A percentile compares a stretch with the other conserved stretches of the same genome.
These are phyloP conservation scores for Thermomucor indicae-seudaticae DNA, from an alignment of 371 early-diverging fungal species.

Conservation along the genomic window DNA sequence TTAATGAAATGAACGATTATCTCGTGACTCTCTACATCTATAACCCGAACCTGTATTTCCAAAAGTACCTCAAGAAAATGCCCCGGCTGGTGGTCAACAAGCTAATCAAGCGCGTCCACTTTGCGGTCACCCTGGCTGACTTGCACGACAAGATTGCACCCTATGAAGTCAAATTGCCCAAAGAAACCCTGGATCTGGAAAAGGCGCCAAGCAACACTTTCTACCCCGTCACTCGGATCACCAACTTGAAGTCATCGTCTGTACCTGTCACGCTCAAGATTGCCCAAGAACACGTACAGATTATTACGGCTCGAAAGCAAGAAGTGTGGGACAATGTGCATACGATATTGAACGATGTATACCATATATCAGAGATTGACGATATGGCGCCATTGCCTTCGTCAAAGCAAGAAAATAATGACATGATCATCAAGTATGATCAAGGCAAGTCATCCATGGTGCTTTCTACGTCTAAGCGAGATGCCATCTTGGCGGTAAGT, in stretches of 20 bases:
- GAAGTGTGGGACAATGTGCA: conserved; percentile 65
- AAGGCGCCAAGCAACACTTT: conserved; percentile 60
- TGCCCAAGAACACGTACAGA: conserved; percentile 77
- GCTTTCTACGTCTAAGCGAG: conserved; percentile 71
- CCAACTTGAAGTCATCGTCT: conserved; percentile 29
- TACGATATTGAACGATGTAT: conserved; percentile 78
- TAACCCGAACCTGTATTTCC: conserved; percentile 73
- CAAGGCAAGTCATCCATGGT: conserved; percentile 63
- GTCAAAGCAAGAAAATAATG: conserved; percentile 61
- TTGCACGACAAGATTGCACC: conserved; percentile 66
- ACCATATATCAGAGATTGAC: conserved; percentile 79
- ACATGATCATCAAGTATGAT: conserved; percentile 75
- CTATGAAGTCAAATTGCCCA: conserved; percentile 71
- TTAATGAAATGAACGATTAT: conserved; percentile 54
- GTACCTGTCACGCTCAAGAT: conserved; percentile 81
- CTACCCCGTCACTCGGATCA: conserved; percentile 57
- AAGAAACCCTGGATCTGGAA: conserved; percentile 67
- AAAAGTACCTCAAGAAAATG: conserved; percentile 57
- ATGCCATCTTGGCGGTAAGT: conserved; percentile 59
- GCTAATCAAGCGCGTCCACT: conserved; percentile 59
- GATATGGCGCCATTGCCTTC: conserved; percentile 58
- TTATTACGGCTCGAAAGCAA: conserved; percentile 65
- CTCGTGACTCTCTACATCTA: conserved; percentile 60
- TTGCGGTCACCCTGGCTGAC: conserved; percentile 59
- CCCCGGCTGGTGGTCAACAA: conserved; percentile 54